phyloP scores from a whole-genome alignment of 768 basidiomycete species.

The Pisolithus albus region DNA sequence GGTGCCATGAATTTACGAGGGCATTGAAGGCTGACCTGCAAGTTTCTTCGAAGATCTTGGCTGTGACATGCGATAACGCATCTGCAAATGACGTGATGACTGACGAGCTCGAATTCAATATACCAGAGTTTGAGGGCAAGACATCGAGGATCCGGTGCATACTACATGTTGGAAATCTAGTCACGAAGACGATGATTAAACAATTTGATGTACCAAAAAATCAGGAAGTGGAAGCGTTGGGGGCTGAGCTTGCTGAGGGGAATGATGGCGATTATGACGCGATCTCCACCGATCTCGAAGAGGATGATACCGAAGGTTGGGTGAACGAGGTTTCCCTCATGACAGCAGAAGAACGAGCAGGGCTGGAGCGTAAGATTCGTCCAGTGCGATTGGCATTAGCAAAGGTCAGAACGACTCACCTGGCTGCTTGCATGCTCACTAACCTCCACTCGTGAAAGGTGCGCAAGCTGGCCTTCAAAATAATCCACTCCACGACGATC shows the following conservation, averaged over 20 bases:
- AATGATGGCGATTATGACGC: no score
- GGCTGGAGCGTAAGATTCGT: no score
- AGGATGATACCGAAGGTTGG: conserved; percentile 11
- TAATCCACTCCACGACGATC: conserved; percentile 15
- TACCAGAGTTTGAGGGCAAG: not conserved
- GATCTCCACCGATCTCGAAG: not conserved
- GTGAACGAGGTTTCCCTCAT: conserved; percentile 10
- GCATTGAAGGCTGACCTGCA: not conserved
- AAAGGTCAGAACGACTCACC: not conserved
- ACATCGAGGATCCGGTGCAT: not conserved
- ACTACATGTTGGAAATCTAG: not conserved
- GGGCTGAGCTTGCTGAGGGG: no score
- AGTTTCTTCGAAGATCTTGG: no score
- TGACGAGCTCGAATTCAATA: no score
- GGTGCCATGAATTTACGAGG: not conserved
- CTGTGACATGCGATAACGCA: no score
- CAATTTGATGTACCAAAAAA: no score
- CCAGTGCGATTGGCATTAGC: no score
- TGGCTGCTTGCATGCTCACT: conserved; percentile 5
- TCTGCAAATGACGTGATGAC: no score
- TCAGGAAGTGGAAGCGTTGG: no score
- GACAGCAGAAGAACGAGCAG: conserved; percentile 3
- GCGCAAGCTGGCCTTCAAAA: conserved; percentile 10
- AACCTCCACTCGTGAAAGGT: conserved; percentile 10
- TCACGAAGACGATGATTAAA: not conserved